Evolutionary conservation across 2,329 filamentous ascomycete species (phyloP).

Genomic region (Hirsutella thompsonii): DNA sequence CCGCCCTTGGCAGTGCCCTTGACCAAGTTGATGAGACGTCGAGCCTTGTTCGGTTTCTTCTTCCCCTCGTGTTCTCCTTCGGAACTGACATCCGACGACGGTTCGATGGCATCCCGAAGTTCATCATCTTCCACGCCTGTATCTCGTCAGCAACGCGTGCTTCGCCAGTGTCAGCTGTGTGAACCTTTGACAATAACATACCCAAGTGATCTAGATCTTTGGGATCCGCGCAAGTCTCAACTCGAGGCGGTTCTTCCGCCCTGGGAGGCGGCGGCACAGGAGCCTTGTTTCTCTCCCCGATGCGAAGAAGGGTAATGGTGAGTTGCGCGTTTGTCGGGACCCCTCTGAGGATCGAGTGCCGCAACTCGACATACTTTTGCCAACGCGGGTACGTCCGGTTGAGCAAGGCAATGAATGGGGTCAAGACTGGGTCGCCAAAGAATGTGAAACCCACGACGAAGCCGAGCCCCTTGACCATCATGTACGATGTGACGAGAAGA

Average conservation of each 20-base stretch:
- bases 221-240: slow-evolving; percentile 30
- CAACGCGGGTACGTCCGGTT: slow-evolving; percentile 55
- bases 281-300: slow-evolving; percentile 70
- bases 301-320: slow-evolving; percentile 65
- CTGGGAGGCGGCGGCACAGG: slow-evolving; percentile 52
- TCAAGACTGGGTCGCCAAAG: slow-evolving; percentile 67
- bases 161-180: not conserved
- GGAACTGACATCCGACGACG: slow-evolving; percentile 20
- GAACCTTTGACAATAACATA: slow-evolving; percentile 6
- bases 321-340: slow-evolving; percentile 81
- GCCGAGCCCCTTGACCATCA: slow-evolving; percentile 50
- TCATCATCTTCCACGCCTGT: slow-evolving; percentile 46
- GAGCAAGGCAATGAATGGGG: slow-evolving; percentile 42
- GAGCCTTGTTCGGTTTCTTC: slow-evolving; percentile 27
- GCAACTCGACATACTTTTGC: slow-evolving; percentile 61
- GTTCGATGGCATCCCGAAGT: slow-evolving; percentile 46
- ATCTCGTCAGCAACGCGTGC: not conserved
- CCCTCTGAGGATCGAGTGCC: slow-evolving; percentile 66
- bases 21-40: slow-evolving; percentile 47
- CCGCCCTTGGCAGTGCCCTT: slow-evolving; percentile 57
- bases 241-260: slow-evolving; percentile 20
- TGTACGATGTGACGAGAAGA: slow-evolving; percentile 41
- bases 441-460: slow-evolving; percentile 62
- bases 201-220: slow-evolving; percentile 21
- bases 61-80: slow-evolving; percentile 26